These are phyloP conservation scores for Barnettozyma sp. DNA, from an alignment of 805 yeast genomes.

Conservation along the genomic window DNA sequence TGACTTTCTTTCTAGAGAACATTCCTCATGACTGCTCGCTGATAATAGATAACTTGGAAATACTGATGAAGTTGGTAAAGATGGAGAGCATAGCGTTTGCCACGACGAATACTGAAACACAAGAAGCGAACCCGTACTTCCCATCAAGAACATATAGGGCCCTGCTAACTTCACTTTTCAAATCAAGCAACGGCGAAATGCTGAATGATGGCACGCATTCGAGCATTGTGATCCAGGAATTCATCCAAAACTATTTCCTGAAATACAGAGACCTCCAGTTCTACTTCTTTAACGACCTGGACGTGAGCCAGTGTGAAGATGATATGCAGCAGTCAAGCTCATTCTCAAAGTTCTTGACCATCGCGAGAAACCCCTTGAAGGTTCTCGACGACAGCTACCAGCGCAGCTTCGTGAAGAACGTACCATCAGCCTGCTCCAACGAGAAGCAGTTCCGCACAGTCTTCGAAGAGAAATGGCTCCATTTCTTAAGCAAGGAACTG, in stretches of 20 bases:
- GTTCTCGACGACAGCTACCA: conserved; percentile 28
- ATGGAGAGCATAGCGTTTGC: conserved; percentile 50
- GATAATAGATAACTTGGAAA: conserved; percentile 48
- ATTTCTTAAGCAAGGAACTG: conserved; percentile 42
- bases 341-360: conserved; percentile 33
- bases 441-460: conserved; percentile 46
- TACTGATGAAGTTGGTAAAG: conserved; percentile 46
- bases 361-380: conserved; percentile 31
- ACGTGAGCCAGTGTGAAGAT: too few species aligned
- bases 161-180: conserved; percentile 33
- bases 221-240: conserved; percentile 47
- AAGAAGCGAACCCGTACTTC: conserved; percentile 44
- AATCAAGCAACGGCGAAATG: conserved; percentile 32
- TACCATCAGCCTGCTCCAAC: conserved; percentile 40
- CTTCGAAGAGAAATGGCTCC: conserved; percentile 65
- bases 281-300: conserved; percentile 53
- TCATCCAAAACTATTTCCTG: conserved; percentile 45
- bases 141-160: conserved; percentile 47
- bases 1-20: conserved; percentile 37
- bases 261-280: conserved; percentile 73
- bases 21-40: conserved; percentile 37
- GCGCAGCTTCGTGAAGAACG: conserved; percentile 34
- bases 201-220: conserved; percentile 42
- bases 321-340: too few species aligned
- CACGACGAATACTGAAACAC: conserved; percentile 28